Conservation (phyloP, 2,329 filamentous ascomycete species). For the Ceratocystis huliohia region DNA sequence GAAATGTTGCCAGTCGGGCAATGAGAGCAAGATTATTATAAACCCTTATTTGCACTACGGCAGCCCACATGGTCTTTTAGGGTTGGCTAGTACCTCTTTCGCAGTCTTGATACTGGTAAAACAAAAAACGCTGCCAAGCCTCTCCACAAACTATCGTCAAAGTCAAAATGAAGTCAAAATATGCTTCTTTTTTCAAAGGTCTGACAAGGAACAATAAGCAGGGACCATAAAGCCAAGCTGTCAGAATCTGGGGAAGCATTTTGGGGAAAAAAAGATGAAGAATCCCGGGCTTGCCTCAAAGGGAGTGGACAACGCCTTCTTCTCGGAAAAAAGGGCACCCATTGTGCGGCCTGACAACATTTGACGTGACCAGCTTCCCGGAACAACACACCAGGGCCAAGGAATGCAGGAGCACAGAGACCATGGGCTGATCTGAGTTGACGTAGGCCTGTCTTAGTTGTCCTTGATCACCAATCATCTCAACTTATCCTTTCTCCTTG, state of each 20-base stretch:
- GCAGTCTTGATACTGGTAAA: neutral
- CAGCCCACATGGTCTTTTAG: neutral
- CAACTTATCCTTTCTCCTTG: neutral
- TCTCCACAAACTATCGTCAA: neutral
- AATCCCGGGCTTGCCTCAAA: neutral
- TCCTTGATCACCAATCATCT: neutral
- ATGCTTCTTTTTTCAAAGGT: neutral
- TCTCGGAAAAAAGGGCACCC: neutral
- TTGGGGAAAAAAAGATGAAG: neutral
- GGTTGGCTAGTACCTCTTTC: neutral
- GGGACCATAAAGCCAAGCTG: neutral
- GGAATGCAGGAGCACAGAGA: neutral
- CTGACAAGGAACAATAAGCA: constrained; percentile 3
- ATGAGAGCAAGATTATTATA: neutral
- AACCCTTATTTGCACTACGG: neutral
- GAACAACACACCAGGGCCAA: neutral
- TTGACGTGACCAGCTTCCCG: neutral
- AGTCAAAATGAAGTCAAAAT: constrained; percentile 1
- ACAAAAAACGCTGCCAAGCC: neutral
- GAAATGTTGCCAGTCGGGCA: too few species aligned
- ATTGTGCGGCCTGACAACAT: neutral
- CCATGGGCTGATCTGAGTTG: neutral
- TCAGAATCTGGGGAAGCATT: neutral
- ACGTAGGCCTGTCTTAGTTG: neutral
- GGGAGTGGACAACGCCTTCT: neutral